Percentiles rank a stretch among this genome's conserved stretches.
Conservation (phyloP, 371 early-diverging fungal species). For the Rhizopus arrhizus region DNA sequence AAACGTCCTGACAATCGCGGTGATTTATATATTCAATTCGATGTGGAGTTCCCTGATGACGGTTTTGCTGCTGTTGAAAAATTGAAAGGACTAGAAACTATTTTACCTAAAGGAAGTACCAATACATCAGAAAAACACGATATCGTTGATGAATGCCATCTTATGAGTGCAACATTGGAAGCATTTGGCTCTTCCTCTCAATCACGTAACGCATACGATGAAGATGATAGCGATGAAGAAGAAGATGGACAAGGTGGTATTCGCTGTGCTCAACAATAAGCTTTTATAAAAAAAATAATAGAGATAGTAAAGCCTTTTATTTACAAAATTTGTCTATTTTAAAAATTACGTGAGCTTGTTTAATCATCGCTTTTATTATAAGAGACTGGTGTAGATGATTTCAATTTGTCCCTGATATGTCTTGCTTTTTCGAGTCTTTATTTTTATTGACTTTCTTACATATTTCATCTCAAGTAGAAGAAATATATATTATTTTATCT, state of each 20-base stretch:
- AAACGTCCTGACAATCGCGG: constrained; percentile 88
- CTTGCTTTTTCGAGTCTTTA: too few relatives aligned
- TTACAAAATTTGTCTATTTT: too few relatives aligned
- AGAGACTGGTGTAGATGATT: too few relatives aligned
- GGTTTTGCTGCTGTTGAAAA: constrained; percentile 67
- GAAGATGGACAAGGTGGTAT: constrained; percentile 61
- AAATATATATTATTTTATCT: too few relatives aligned
- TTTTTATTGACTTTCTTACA: too few relatives aligned
- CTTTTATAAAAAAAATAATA: too few relatives aligned
- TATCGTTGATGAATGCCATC: constrained; percentile 49
- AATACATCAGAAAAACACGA: constrained; percentile 32
- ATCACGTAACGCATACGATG: constrained; percentile 54
- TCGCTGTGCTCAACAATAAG: constrained; percentile 87
- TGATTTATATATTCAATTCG: constrained; percentile 89
- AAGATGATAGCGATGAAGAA: constrained; percentile 74
- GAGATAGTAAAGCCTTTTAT: too few relatives aligned
- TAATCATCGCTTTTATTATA: too few relatives aligned
- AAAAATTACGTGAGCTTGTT: too few relatives aligned
- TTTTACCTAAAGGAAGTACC: constrained; percentile 51
- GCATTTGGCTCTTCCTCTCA: constrained; percentile 36
- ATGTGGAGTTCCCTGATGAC: constrained; percentile 89
- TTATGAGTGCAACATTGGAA: constrained; percentile 39
- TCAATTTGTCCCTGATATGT: too few relatives aligned
- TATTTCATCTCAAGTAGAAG: too few relatives aligned
- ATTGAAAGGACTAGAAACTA: constrained; percentile 47